These are phyloP conservation scores for Pseudogymnoascus sp. DNA, from an alignment of 2,329 filamentous ascomycete species.

Conservation along the genomic window DNA sequence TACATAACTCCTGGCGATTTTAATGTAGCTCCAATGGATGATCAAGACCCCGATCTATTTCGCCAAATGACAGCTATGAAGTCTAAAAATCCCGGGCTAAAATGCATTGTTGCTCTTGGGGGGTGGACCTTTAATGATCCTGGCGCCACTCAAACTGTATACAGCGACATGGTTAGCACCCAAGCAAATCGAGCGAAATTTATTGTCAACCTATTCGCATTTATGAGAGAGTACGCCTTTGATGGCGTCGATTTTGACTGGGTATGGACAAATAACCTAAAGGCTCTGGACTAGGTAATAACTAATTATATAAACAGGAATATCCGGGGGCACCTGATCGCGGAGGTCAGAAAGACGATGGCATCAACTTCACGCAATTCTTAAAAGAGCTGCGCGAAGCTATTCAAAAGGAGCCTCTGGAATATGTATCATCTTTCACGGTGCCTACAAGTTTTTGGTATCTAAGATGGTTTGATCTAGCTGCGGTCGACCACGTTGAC, in stretches of 20 bases:
- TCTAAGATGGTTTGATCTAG: conserved; percentile 7
- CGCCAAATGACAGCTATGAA: background rate
- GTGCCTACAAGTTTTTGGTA: conserved; percentile 4
- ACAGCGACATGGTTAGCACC: conserved; percentile 28
- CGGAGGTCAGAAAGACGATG: background rate
- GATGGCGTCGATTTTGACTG: conserved; percentile 39
- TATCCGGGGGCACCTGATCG: conserved; percentile 10
- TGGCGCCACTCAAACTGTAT: conserved; percentile 15
- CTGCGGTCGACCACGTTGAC: conserved; percentile 1
- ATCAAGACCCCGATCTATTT: background rate
- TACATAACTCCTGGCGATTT: conserved; percentile 31
- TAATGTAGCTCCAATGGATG: conserved; percentile 22
- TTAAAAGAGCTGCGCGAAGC: background rate
- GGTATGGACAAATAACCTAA: conserved; percentile 14
- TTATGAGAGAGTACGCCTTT: conserved; percentile 35
- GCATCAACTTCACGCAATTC: background rate
- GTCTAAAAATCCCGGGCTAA: conserved; percentile 16
- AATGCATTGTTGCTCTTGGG: conserved; percentile 22
- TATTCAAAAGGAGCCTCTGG: background rate
- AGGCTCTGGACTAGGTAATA: background rate
- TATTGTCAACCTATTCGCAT: conserved; percentile 29
- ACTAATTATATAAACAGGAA: background rate
- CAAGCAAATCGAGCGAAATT: conserved; percentile 29
- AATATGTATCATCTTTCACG: background rate
- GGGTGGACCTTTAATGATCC: conserved; percentile 16